Evolutionary conservation across 495 filamentous ascomycete species (phyloP), one percentile per base, ranked within the genome.

Genomic region (Xylaria nigripes): DNA sequence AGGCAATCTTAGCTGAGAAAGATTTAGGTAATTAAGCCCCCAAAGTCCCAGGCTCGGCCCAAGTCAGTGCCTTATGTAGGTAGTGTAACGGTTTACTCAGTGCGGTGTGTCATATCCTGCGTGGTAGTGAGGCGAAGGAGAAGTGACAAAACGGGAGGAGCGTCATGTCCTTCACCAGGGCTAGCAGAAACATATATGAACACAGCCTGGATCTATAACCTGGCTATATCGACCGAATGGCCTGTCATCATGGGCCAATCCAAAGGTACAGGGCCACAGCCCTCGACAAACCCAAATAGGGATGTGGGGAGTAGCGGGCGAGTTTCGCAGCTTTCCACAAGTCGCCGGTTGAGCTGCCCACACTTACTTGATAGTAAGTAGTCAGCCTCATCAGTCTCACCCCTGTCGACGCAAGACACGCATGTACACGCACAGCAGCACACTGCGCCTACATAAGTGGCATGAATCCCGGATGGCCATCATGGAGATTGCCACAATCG

Each of bases 331-430:
- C 48, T 41, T 18, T 45, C 32, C 45, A 43, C 51, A 48, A 24
- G 44, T 54, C 51, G 48, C 51, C 44, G 41, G 51, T 34, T 48
- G 51, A 44, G 51, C 34, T 44, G 16, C 23, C 32, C 51, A 18
- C 18, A 53, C 32, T 36, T 9, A 15, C n/a, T n/a, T n/a, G 32
- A 12, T 2, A 15, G 32, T 52, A 45, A 40, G 24, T 36, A 47
- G 51, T 55, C 53, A 55, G 53, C 53, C 53, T 55, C 53, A 50
- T 50, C 53, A 45, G 53, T 44, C 50, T 8, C 48, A 19, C 45
- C 23, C 44, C 40, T 48, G 51, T 42, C 42, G 24, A 48, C 40
- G 27, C 46, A 45, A 45, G 46, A 44, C 22, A 23, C 24, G 25
- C 29, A 32, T 15, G 46, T 36, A 36, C 10, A 36, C 32, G 44